Conservation (phyloP, 2,329 filamentous ascomycete species). For the Xylogone sp. region DNA sequence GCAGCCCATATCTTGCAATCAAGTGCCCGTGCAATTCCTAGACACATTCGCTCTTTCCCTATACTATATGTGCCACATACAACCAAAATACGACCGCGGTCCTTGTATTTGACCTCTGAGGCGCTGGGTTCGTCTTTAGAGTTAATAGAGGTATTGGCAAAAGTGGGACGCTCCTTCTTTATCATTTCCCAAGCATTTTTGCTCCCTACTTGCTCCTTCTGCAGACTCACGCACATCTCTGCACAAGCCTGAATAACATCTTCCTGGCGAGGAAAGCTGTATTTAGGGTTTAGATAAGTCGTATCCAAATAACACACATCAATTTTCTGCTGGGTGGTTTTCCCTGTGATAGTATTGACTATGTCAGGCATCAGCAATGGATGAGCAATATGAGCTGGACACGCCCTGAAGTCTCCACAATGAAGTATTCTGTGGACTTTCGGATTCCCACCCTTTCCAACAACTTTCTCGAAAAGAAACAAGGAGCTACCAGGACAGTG, state of each 20-base stretch:
- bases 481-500: conserved; percentile 94
- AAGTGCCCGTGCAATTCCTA: conserved; percentile 85
- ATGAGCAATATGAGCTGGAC: conserved; percentile 77
- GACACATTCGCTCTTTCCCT: conserved; percentile 92
- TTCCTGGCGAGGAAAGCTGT: conserved; percentile 85
- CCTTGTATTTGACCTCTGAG: conserved; percentile 24
- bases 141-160: conserved; percentile 41
- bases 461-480: conserved; percentile 82
- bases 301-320: conserved; percentile 97
- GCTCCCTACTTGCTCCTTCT: conserved; percentile 58
- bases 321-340: conserved; percentile 76
- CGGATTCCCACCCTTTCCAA: conserved; percentile 55
- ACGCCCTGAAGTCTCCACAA: conserved; percentile 94
- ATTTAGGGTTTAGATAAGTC: conserved; percentile 93
- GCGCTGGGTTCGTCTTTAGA: conserved; percentile 20
- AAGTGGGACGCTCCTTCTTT: conserved; percentile 53
- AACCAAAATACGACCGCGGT: conserved; percentile 71
- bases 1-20: conserved; percentile 87
- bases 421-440: conserved; percentile 79
- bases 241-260: conserved; percentile 86
- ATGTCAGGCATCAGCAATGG: conserved; percentile 75
- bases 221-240: conserved; percentile 77
- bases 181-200: conserved; percentile 52
- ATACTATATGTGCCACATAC: conserved; percentile 97
- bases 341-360: conserved; percentile 66